A percentile compares a stretch with the other conserved stretches of the same genome.
Evolutionary conservation across 208 protist species (phyloP).

Genomic region (Angomonas deanei): DNA sequence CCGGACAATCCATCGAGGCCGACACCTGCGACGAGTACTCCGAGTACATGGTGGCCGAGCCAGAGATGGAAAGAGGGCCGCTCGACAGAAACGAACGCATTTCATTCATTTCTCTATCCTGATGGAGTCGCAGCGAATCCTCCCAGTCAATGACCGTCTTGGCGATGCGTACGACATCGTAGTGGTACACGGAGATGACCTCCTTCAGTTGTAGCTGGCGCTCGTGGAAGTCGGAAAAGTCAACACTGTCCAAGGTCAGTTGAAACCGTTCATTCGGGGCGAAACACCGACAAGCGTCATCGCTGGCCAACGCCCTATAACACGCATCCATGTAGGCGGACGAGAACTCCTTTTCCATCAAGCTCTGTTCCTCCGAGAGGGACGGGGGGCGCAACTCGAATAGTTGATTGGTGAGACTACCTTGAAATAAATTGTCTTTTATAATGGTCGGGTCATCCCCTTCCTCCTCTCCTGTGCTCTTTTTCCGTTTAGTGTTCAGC

Average conservation of each 20-base stretch:
- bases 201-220: slow-evolving; percentile 23
- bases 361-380: slow-evolving; percentile 23
- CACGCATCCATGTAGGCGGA: slow-evolving; percentile 34
- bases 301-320: slow-evolving; percentile 22
- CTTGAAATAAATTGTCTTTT: neutral
- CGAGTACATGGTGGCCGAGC: slow-evolving; percentile 1
- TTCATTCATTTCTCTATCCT: slow-evolving; percentile 4
- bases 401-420: slow-evolving; percentile 10
- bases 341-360: slow-evolving; percentile 27
- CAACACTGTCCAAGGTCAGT: slow-evolving; percentile 21
- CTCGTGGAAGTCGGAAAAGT: slow-evolving; percentile 20
- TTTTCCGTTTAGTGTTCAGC: no score
- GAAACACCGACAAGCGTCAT: slow-evolving; percentile 23
- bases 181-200: slow-evolving; percentile 29
- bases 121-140: slow-evolving; percentile 7
- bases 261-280: slow-evolving; percentile 38
- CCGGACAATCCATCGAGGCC: slow-evolving; percentile 15
- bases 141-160: slow-evolving; percentile 32
- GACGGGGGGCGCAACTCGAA: slow-evolving; percentile 23
- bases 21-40: slow-evolving; percentile 7
- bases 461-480: no score
- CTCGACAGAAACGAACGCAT: neutral
- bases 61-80: slow-evolving; percentile 2
- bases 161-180: slow-evolving; percentile 26
- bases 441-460: neutral